Percentiles rank a stretch among this genome's conserved stretches.
Conservation (phyloP, 352 stramenopile genomes). For the Pythium oligandrum region DNA sequence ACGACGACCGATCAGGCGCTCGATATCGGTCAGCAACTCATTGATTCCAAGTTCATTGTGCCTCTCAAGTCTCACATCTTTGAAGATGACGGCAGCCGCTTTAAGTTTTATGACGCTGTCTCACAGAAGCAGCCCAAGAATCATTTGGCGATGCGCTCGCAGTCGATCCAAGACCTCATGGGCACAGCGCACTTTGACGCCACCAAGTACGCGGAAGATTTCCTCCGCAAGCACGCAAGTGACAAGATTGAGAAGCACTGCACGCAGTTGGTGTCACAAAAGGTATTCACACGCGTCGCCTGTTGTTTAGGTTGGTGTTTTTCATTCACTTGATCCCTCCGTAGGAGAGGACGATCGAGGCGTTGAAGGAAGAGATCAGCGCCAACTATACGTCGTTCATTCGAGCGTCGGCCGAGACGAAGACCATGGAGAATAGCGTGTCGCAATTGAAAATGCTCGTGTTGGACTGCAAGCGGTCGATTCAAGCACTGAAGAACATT, state of each 20-base stretch:
- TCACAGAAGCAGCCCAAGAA: slow-evolving; percentile 57
- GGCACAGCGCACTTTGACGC: slow-evolving; percentile 58
- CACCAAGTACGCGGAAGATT: slow-evolving; percentile 73
- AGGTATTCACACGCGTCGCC: slow-evolving; percentile 22
- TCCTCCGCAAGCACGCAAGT: slow-evolving; percentile 65
- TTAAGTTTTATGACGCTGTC: slow-evolving; percentile 56
- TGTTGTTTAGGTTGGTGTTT: too few relatives aligned
- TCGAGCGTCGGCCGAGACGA: slow-evolving; percentile 60
- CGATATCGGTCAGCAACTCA: slow-evolving; percentile 57
- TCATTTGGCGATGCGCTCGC: slow-evolving; percentile 54
- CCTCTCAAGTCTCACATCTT: slow-evolving; percentile 77
- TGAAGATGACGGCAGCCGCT: slow-evolving; percentile 52
- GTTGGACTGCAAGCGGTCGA: slow-evolving; percentile 68
- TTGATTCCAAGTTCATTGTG: slow-evolving; percentile 67
- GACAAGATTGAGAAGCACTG: slow-evolving; percentile 77
- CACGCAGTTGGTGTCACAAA: slow-evolving; percentile 67
- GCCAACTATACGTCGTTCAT: slow-evolving; percentile 83
- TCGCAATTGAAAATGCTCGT: slow-evolving; percentile 74
- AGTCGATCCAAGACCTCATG: slow-evolving; percentile 81
- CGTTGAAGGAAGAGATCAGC: slow-evolving; percentile 80
- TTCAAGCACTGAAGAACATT: slow-evolving; percentile 48
- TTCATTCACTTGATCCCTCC: not conserved
- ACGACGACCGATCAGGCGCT: slow-evolving; percentile 33
- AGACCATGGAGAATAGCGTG: slow-evolving; percentile 83
- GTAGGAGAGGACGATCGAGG: slow-evolving; percentile 79